phyloP scores from a whole-genome alignment of 1,139 yeast species.

The Hyphopichia burtonii region DNA sequence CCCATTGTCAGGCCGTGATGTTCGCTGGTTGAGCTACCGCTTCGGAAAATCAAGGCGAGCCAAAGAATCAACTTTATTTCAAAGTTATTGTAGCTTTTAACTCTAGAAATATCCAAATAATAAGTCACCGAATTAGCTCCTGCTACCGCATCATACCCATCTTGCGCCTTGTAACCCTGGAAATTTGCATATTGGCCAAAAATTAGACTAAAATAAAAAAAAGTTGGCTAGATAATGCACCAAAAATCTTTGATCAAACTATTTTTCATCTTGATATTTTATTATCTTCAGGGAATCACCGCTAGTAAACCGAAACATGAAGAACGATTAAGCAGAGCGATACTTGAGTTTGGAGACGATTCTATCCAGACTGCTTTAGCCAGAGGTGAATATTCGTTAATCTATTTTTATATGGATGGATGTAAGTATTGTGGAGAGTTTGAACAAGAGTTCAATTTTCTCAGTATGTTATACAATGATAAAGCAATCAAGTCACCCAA shows the following conservation, averaged over 20 bases:
- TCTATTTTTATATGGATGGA: conserved; percentile 39
- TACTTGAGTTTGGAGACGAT: conserved; percentile 13
- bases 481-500: conserved; percentile 2
- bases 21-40: background rate
- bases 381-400: conserved; percentile 32
- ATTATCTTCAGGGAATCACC: background rate
- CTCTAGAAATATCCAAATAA: too few species aligned
- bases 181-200: too few species aligned
- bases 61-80: too few species aligned
- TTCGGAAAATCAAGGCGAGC: background rate
- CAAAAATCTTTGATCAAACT: too few species aligned
- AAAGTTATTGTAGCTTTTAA: too few species aligned
- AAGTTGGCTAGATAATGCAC: too few species aligned
- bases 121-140: background rate
- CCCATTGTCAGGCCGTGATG: background rate
- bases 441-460: conserved; percentile 35
- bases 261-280: background rate
- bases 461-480: conserved; percentile 25
- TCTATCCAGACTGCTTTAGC: conserved; percentile 17
- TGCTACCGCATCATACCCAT: too few species aligned
- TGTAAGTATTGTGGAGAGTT: conserved; percentile 39
- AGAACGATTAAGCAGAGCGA: background rate
- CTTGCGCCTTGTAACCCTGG: too few species aligned
- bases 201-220: too few species aligned
- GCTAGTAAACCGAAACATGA: background rate